Percentiles rank a stretch among this genome's conserved stretches.
phyloP scores from a whole-genome alignment of 2,329 filamentous ascomycete species.

The Paramyrothecium roridum region DNA sequence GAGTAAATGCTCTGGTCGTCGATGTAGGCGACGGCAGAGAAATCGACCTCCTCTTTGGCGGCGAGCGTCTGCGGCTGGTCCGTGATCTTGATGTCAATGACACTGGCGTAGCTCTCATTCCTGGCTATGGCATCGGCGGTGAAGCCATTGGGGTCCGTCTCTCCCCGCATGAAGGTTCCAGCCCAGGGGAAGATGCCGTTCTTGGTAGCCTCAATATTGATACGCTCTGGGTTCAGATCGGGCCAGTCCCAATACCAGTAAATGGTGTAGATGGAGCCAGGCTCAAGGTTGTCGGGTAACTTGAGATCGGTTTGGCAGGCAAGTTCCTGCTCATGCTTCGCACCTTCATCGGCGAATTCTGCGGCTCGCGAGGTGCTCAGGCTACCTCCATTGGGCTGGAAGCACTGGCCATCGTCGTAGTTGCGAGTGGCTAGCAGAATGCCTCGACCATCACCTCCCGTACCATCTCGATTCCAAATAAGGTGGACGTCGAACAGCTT shows the following conservation, averaged over 20 bases:
- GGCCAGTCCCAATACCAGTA: slow-evolving; percentile 99
- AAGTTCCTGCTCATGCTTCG: slow-evolving; percentile 55
- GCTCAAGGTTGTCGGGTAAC: slow-evolving; percentile 64
- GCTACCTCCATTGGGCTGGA: slow-evolving; percentile 64
- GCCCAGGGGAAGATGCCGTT: slow-evolving; percentile 40
- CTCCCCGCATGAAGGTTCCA: slow-evolving; percentile 35
- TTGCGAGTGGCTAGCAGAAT: slow-evolving; percentile 71
- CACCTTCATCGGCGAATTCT: slow-evolving; percentile 50
- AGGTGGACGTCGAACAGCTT: slow-evolving; percentile 64
- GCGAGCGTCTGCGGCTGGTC: slow-evolving; percentile 16
- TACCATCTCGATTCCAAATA: slow-evolving; percentile 75
- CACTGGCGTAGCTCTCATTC: slow-evolving; percentile 40
- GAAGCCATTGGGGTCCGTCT: slow-evolving; percentile 32
- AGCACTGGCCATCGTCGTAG: slow-evolving; percentile 90
- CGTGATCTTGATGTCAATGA: slow-evolving; percentile 36
- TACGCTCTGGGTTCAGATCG: slow-evolving; percentile 44
- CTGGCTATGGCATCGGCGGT: slow-evolving; percentile 26
- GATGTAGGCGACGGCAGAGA: slow-evolving; percentile 22
- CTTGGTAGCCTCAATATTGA: slow-evolving; percentile 34
- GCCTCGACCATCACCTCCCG: slow-evolving; percentile 76
- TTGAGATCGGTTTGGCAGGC: slow-evolving; percentile 80
- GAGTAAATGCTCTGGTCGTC: slow-evolving; percentile 36
- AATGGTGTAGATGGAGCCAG: slow-evolving; percentile 68
- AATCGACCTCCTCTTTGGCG: slow-evolving; percentile 15
- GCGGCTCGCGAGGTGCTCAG: slow-evolving; percentile 59